phyloP scores from a whole-genome alignment of 768 basidiomycete genomes.

The Agrocybe chaxingu region DNA sequence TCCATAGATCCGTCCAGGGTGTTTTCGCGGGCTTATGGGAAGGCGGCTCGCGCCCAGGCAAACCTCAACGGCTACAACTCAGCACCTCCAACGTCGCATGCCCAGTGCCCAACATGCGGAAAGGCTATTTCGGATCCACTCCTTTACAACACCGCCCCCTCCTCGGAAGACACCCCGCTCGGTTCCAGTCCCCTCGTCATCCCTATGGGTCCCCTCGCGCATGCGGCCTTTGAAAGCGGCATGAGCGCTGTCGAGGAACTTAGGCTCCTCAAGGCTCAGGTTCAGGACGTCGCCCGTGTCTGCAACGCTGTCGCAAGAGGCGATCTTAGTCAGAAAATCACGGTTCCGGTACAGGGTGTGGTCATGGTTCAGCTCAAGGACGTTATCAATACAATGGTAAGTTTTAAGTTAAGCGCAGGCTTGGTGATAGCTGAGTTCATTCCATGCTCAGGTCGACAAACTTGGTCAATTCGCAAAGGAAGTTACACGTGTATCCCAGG shows the following conservation, averaged over 20 bases:
- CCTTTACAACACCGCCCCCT: constrained; percentile 21
- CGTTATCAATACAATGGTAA: constrained; percentile 64
- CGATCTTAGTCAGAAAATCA: constrained; percentile 75
- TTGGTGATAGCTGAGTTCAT: not conserved
- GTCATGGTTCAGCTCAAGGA: constrained; percentile 83
- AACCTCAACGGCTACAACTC: constrained; percentile 28
- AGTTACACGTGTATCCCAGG: constrained; percentile 81
- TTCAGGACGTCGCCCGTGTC: constrained; percentile 76
- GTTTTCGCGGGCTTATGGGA: constrained; percentile 26
- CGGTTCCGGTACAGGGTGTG: constrained; percentile 72
- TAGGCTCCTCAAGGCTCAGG: constrained; percentile 76
- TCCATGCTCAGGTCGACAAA: constrained; percentile 35
- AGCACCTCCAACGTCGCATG: constrained; percentile 42
- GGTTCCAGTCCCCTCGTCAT: constrained; percentile 50
- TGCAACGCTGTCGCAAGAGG: constrained; percentile 79
- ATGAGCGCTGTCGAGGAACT: constrained; percentile 78
- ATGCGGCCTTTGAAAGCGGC: constrained; percentile 60
- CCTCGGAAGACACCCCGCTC: constrained; percentile 39
- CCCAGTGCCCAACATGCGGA: constrained; percentile 56
- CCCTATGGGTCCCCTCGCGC: constrained; percentile 55
- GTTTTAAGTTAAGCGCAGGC: constrained; percentile 1
- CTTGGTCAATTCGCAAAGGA: constrained; percentile 89
- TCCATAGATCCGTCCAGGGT: constrained; percentile 33
- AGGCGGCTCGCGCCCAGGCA: constrained; percentile 14
- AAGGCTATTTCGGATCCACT: constrained; percentile 43